These are phyloP conservation scores for Pseudocercospora macadamiae DNA, from an alignment of 2,329 filamentous ascomycete genomes.

Conservation along the genomic window DNA sequence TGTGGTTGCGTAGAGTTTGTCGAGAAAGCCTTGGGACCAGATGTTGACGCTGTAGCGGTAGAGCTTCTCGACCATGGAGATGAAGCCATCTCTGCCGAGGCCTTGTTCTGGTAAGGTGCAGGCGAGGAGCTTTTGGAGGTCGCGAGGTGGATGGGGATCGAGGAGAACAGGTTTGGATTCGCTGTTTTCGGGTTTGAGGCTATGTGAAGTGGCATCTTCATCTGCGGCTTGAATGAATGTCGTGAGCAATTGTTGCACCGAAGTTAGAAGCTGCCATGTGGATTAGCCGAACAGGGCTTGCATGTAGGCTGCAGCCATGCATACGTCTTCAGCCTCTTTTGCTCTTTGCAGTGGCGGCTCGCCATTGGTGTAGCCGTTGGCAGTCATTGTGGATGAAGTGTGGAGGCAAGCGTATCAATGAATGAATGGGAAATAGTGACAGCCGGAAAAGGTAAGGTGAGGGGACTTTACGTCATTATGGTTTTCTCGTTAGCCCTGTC, in stretches of 20 bases:
- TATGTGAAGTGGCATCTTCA: conserved; percentile 58
- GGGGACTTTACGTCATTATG: not conserved
- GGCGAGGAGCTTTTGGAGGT: conserved; percentile 46
- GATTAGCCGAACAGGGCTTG: conserved; percentile 7
- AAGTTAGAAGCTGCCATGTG: conserved; percentile 62
- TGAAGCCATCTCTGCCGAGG: conserved; percentile 47
- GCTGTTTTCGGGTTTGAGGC: conserved; percentile 61
- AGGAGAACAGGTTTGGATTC: conserved; percentile 48
- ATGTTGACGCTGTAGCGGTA: conserved; percentile 91
- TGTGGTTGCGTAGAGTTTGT: conserved; percentile 91
- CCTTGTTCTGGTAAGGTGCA: conserved; percentile 42
- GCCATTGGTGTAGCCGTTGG: conserved; percentile 22
- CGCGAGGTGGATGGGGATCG: conserved; percentile 48
- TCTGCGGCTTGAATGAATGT: conserved; percentile 74
- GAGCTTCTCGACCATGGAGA: conserved; percentile 64
- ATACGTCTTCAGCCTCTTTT: conserved; percentile 42
- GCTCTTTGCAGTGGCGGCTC: conserved; percentile 32
- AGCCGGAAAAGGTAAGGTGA: not conserved
- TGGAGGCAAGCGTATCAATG: too few species aligned
- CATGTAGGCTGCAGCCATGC: not conserved
- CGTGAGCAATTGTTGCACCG: conserved; percentile 68
- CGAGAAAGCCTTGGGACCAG: conserved; percentile 96
- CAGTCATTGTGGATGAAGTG: conserved; percentile 24
- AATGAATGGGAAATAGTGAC: not conserved
- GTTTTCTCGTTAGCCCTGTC: not conserved